phyloP scores from a whole-genome alignment of 2,329 filamentous ascomycete genomes.

The Talaromyces pinophilus region DNA sequence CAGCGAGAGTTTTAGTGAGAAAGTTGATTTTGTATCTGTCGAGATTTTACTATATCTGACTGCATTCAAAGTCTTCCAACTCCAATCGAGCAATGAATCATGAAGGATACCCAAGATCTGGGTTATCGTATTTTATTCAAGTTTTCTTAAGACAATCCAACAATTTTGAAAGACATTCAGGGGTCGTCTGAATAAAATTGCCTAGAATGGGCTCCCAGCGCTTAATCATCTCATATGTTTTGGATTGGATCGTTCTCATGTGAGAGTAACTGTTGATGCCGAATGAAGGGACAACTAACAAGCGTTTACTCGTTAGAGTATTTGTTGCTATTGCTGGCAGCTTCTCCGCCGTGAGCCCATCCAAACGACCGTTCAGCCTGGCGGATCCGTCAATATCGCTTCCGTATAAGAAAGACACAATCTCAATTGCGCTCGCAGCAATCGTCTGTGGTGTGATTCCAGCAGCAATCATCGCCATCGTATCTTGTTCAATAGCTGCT shows the following conservation, averaged over 20 bases:
- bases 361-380: constrained; percentile 2
- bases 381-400: constrained; percentile 7
- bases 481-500: constrained; percentile 70
- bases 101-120: not conserved
- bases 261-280: not conserved
- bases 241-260: constrained; percentile 9
- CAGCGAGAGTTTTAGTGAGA: not conserved
- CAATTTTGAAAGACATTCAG: not conserved
- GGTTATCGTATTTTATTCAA: constrained; percentile 1
- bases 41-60: not conserved
- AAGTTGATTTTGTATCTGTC: not conserved
- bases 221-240: constrained; percentile 6
- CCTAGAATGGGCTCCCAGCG: constrained; percentile 2
- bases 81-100: not conserved
- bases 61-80: not conserved
- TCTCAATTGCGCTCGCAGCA: constrained; percentile 66
- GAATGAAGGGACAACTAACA: not conserved
- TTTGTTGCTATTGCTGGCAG: constrained; percentile 8
- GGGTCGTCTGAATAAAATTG: not conserved
- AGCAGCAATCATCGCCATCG: constrained; percentile 65
- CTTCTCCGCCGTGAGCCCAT: not conserved
- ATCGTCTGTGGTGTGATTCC: constrained; percentile 66
- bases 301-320: not conserved
- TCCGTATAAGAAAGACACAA: constrained; percentile 61
- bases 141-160: not conserved